A percentile compares a stretch with the other conserved stretches of the same genome.
Conservation (phyloP, 176 grass and related monocot genomes). For the Chrysopogon serrulatus region DNA sequence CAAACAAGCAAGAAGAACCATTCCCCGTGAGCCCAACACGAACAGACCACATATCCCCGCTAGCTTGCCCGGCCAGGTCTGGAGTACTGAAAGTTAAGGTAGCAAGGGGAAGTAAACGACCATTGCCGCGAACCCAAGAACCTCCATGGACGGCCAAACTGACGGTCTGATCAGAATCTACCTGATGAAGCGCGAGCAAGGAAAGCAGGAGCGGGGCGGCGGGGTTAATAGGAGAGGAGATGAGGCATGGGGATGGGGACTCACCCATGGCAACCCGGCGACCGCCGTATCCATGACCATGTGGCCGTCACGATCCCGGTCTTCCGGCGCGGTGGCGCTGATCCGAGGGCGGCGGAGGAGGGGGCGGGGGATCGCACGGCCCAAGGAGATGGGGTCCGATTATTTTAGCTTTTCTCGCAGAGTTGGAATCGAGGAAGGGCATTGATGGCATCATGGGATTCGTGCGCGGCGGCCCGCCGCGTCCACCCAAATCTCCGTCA, state of each 20-base stretch:
- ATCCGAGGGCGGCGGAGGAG: slow-evolving; percentile 42
- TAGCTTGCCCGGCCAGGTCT: not conserved
- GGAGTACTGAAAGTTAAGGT: not conserved
- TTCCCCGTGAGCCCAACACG: not conserved
- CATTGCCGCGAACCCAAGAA: slow-evolving; percentile 43
- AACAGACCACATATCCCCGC: not conserved
- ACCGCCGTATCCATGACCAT: slow-evolving; percentile 35
- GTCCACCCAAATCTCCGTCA: slow-evolving; percentile 16
- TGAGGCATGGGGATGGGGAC: not conserved
- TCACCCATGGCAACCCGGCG: slow-evolving; percentile 30
- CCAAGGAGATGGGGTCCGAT: slow-evolving; percentile 18
- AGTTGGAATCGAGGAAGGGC: slow-evolving; percentile 13
- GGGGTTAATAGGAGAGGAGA: not conserved
- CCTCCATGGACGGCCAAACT: slow-evolving; percentile 23
- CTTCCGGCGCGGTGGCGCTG: slow-evolving; percentile 35
- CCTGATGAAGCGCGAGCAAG: not conserved
- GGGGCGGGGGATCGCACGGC: slow-evolving; percentile 29
- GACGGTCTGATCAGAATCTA: not conserved
- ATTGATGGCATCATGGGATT: slow-evolving; percentile 49
- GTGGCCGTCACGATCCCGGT: slow-evolving; percentile 49
- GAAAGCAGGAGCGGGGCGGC: not conserved
- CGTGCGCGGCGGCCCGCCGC: slow-evolving; percentile 52
- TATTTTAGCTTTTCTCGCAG: not conserved
- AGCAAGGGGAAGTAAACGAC: not conserved
- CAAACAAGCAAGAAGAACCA: not conserved